Conservation (phyloP, 305 asterid genomes). For the Fraxinus paxiana region DNA sequence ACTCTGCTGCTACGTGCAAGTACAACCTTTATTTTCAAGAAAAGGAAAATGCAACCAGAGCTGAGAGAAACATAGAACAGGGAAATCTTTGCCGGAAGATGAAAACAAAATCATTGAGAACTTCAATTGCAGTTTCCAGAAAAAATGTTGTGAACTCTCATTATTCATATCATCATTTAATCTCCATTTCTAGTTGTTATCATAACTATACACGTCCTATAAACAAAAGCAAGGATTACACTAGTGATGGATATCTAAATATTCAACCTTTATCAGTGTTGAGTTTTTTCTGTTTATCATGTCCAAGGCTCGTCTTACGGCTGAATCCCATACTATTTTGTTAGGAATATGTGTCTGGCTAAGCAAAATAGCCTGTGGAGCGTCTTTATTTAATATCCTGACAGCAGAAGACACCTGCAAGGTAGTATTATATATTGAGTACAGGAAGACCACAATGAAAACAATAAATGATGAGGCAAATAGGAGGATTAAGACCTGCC, state of each 20-base stretch:
- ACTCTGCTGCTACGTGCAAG: conserved; percentile 95
- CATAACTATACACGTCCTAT: background rate
- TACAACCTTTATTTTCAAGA: conserved; percentile 57
- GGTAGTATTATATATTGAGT: background rate
- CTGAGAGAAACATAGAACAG: background rate
- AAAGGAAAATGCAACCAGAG: conserved; percentile 14
- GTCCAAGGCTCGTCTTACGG: conserved; percentile 68
- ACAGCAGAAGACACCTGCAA: conserved; percentile 64
- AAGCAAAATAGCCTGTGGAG: conserved; percentile 38
- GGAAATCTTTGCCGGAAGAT: background rate
- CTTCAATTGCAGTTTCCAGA: background rate
- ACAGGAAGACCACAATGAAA: conserved; percentile 1
- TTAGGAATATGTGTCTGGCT: conserved; percentile 64
- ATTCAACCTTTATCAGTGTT: conserved; percentile 58
- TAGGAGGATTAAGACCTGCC: conserved; percentile 44
- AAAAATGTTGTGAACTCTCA: background rate
- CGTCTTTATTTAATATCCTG: conserved; percentile 30
- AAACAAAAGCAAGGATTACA: background rate
- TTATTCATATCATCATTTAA: background rate
- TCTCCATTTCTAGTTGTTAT: conserved; percentile 1
- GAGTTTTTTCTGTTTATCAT: conserved; percentile 52
- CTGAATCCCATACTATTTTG: conserved; percentile 67
- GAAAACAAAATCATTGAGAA: background rate
- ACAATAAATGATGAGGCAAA: background rate
- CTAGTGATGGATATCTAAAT: background rate